Evolutionary conservation across 495 filamentous ascomycete genomes (phyloP), one percentile per base, ranked within the genome.

Genomic region (Penicillium manginii): DNA sequence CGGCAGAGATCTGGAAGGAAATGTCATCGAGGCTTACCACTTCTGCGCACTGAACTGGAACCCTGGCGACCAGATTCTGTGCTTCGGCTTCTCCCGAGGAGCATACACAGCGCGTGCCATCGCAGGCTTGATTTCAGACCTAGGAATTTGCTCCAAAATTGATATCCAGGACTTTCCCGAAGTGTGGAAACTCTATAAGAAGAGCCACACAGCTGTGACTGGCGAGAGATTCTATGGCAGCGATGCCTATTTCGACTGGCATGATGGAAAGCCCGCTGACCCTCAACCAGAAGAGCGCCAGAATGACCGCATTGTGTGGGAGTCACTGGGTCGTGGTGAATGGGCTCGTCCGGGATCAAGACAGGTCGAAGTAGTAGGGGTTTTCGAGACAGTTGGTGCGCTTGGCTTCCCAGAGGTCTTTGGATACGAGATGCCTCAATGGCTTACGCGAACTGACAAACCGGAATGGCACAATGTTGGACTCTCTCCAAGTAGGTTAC

Each of bases 331-430:
- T 11, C 23, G 18, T 22, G 51, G 62, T 32, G 62, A 64, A 14
- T 64, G 62, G 62, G 62, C 62, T 14, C 62, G 56, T 29, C 50
- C 51, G 4, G 62, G 52, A n/a, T 64, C 62, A 4, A 37, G 59
- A 19, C 37, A 58, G 9, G 73, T 88, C 55, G 76, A 81, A 58
- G 71, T 79, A 6, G 74, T 87, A 42, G 84, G 78, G 17, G 83
- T 86, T 6, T 87, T 73, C 70, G 84, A 87, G 58, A 87, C 84
- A 0, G 84, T 87, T 8, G 84, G 80, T 15, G 50, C 55, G n/a
- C 48, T 62, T 39, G 60, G 60, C 26, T 50, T 62, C n/a, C 60
- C 60, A 1, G 60, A 48, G 15, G 22, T 62, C 7, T 53, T 62
- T 33, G 60, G 60, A 12, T 14, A 58, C 3, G 57, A 58, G 14